phyloP scores from a whole-genome alignment of 768 basidiomycete genomes.

The Trametes punicea region DNA sequence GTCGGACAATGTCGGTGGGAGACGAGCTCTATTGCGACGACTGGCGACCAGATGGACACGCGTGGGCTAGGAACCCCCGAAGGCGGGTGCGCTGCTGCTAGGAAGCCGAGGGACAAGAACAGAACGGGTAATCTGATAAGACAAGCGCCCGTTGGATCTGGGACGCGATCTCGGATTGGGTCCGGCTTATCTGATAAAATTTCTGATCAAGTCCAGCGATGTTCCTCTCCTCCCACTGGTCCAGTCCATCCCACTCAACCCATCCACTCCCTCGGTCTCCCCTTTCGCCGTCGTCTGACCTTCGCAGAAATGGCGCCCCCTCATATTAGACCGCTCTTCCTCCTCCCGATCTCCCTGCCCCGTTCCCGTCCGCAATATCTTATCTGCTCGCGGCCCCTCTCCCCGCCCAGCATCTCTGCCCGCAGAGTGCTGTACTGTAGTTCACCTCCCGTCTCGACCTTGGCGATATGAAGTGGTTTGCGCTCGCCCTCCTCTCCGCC shows the following conservation, averaged over 20 bases:
- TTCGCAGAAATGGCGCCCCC: conserved; percentile 11
- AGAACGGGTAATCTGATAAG: conserved; percentile 19
- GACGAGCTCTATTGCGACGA: not conserved
- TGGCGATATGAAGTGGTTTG: conserved; percentile 21
- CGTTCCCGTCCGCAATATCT: conserved; percentile 5
- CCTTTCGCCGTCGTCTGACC: not conserved
- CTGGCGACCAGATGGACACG: not conserved
- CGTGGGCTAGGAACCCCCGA: not conserved
- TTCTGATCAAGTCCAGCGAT: conserved; percentile 3
- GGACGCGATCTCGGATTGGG: not conserved
- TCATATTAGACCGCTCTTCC: conserved; percentile 9
- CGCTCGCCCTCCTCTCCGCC: conserved; percentile 30
- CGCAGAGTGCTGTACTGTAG: conserved; percentile 1
- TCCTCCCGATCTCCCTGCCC: conserved; percentile 11
- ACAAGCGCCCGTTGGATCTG: conserved; percentile 1
- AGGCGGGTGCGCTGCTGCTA: too few species aligned
- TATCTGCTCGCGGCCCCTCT: conserved; percentile 2
- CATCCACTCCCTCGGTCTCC: not conserved
- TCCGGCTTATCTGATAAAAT: conserved; percentile 22
- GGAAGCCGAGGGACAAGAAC: not conserved
- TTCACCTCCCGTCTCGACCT: not conserved
- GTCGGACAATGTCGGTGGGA: not conserved
- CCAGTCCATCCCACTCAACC: not conserved
- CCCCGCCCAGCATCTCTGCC: conserved; percentile 11
- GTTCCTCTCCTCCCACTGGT: not conserved